A percentile compares a stretch with the other conserved stretches of the same genome.
phyloP scores from a whole-genome alignment of 306 rosid genomes.

The Sindora glabra region DNA sequence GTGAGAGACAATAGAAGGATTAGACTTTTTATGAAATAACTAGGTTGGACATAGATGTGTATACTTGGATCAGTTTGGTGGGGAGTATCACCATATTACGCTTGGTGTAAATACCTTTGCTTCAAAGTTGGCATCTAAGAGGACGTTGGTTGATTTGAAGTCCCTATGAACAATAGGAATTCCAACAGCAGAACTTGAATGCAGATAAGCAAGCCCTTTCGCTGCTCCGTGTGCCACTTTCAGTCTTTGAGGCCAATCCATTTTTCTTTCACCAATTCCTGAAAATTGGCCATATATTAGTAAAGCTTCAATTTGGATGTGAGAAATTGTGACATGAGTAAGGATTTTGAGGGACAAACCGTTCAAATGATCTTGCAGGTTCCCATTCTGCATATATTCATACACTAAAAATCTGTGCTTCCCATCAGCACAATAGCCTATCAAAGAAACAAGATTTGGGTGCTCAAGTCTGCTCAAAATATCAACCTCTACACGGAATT shows the following conservation, averaged over 20 bases:
- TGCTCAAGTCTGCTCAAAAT: slow-evolving; percentile 89
- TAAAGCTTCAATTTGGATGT: background rate
- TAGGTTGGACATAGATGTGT: too few species aligned
- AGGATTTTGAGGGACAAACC: slow-evolving; percentile 35
- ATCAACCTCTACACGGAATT: slow-evolving; percentile 88
- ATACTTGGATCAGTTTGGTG: too few species aligned
- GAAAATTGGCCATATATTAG: slow-evolving; percentile 7
- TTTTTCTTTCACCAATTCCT: slow-evolving; percentile 64
- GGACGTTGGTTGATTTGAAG: slow-evolving; percentile 84
- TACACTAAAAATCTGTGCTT: slow-evolving; percentile 87
- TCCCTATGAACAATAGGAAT: slow-evolving; percentile 90
- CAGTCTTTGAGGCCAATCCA: slow-evolving; percentile 77
- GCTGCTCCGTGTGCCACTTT: slow-evolving; percentile 91
- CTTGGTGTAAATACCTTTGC: slow-evolving; percentile 47
- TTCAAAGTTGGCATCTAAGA: slow-evolving; percentile 63
- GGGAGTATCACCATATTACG: too few species aligned
- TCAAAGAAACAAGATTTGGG: slow-evolving; percentile 86
- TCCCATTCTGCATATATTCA: slow-evolving; percentile 80
- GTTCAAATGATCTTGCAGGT: slow-evolving; percentile 86
- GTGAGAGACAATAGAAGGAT: background rate
- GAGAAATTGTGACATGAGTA: background rate
- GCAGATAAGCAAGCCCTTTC: slow-evolving; percentile 83
- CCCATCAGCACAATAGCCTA: slow-evolving; percentile 95
- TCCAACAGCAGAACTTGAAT: slow-evolving; percentile 64
- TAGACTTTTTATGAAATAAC: too few species aligned